phyloP scores from a whole-genome alignment of 1,284 basidiomycete species.

The Pseudozyma sp. region DNA sequence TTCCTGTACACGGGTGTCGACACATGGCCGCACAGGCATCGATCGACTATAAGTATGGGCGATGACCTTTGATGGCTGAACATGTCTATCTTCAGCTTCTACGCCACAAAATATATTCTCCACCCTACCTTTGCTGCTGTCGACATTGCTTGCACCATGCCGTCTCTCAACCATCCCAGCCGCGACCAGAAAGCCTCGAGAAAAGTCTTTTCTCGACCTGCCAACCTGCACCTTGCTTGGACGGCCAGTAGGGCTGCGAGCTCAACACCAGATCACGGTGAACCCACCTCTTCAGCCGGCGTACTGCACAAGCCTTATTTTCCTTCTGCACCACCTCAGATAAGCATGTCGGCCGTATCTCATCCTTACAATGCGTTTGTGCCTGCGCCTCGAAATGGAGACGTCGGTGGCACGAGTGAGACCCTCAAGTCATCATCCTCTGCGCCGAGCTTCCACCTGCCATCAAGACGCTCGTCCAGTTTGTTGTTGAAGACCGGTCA shows the following conservation, averaged over 20 bases:
- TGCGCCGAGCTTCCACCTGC: background rate
- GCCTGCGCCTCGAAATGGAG: background rate
- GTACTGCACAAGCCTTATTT: background rate
- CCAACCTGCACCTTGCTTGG: constrained; percentile 31
- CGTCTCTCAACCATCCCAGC: background rate
- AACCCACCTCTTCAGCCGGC: background rate
- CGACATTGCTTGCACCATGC: constrained; percentile 6
- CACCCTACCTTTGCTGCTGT: background rate
- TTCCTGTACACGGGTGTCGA: background rate
- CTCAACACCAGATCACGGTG: background rate
- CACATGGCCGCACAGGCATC: background rate
- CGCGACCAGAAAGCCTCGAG: constrained; percentile 4
- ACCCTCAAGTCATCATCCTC: background rate
- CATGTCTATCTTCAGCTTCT: no score
- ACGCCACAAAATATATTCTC: no score
- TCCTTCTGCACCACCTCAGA: background rate
- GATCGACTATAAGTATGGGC: background rate
- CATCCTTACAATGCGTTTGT: constrained; percentile 24
- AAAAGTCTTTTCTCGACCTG: constrained; percentile 24
- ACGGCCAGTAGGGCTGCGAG: constrained; percentile 7
- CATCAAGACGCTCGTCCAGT: background rate
- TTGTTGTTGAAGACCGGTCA: constrained; percentile 9
- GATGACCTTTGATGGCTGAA: no score
- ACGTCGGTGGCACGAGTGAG: background rate
- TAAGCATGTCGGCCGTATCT: background rate